Conservation (phyloP, 2,329 filamentous ascomycete species). For the Diaporthe australafricana region DNA sequence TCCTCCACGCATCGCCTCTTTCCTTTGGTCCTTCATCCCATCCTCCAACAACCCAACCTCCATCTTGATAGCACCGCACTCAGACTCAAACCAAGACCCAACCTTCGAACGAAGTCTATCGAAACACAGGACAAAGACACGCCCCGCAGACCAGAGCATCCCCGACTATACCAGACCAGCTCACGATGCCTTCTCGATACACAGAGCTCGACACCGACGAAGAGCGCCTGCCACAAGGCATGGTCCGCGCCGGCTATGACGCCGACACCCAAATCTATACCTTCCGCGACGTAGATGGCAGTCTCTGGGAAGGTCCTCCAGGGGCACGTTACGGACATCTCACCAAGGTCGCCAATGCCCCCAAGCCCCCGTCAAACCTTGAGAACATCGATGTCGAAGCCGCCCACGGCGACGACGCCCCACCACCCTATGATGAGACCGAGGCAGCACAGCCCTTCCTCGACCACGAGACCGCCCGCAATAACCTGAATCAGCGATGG, state of each 20-base stretch:
- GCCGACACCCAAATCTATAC: constrained; percentile 60
- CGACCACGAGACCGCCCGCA: background rate
- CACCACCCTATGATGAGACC: constrained; percentile 36
- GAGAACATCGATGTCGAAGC: constrained; percentile 32
- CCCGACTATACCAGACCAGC: background rate
- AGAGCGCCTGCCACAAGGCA: constrained; percentile 60
- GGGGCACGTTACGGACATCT: constrained; percentile 60
- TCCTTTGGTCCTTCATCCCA: background rate
- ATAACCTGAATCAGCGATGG: constrained; percentile 26
- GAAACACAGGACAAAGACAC: background rate
- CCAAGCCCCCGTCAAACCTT: constrained; percentile 34
- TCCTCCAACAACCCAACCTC: constrained; percentile 5
- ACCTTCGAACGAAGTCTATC: background rate
- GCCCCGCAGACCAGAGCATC: no score
- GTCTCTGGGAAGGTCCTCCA: constrained; percentile 57
- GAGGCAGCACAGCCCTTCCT: constrained; percentile 37
- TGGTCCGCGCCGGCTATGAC: constrained; percentile 62
- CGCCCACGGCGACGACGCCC: constrained; percentile 41
- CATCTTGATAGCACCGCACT: background rate
- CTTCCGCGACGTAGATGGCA: constrained; percentile 56
- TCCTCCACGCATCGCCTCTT: background rate
- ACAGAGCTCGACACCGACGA: constrained; percentile 48
- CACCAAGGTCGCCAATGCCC: constrained; percentile 50
- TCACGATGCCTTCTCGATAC: constrained; percentile 38
- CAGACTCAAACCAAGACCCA: background rate